Percentiles rank a stretch among this genome's conserved stretches.
phyloP scores from a whole-genome alignment of 202 grass and related monocot genomes.

The Hordeum pubiflorum region DNA sequence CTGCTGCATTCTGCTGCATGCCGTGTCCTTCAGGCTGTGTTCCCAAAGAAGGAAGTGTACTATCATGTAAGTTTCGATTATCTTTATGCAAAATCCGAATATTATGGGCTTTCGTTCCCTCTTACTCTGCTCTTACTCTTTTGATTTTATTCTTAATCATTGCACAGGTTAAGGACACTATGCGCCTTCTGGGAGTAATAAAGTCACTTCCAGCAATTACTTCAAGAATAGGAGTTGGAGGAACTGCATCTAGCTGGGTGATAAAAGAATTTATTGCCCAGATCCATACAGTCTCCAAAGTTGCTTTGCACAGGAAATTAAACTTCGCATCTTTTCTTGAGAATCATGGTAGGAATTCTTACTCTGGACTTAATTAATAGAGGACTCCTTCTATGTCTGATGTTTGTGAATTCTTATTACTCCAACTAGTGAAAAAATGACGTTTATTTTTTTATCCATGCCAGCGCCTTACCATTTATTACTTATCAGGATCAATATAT shows the following conservation, averaged over 20 bases:
- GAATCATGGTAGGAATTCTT: conserved; percentile 64
- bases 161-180: conserved; percentile 82
- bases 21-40: conserved; percentile 77
- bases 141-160: conserved; percentile 22
- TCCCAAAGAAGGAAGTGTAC: conserved; percentile 87
- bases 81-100: conserved; percentile 15
- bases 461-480: not conserved
- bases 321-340: conserved; percentile 83
- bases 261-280: conserved; percentile 93
- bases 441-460: not conserved
- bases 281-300: conserved; percentile 81
- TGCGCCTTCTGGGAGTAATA: conserved; percentile 76
- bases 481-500: not conserved
- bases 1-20: conserved; percentile 77
- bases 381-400: not conserved
- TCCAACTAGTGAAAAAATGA: not conserved
- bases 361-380: not conserved
- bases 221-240: conserved; percentile 90
- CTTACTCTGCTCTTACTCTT: not conserved
- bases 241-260: conserved; percentile 86
- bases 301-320: conserved; percentile 65
- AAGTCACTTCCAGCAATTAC: conserved; percentile 76
- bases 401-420: not conserved
- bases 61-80: conserved; percentile 61
- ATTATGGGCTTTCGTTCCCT: not conserved